phyloP scores from a whole-genome alignment of 495 filamentous ascomycete genomes.

The Aspergillus ellipticus region DNA sequence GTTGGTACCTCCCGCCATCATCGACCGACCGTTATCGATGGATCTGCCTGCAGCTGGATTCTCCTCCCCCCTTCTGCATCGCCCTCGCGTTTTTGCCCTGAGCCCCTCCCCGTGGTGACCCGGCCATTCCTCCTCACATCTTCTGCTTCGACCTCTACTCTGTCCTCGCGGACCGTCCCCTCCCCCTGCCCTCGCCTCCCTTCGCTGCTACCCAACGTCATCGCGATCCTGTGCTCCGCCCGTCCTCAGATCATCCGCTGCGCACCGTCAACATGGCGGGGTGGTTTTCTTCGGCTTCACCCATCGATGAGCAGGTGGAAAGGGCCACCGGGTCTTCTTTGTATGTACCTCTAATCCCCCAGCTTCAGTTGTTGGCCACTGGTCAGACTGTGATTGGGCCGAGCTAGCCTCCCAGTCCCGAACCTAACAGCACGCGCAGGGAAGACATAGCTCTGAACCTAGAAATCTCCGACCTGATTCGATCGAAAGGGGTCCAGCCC shows the following conservation, averaged over 20 bases:
- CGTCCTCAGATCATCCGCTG: constrained; percentile 4
- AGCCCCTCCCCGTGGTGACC: neutral
- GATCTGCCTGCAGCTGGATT: constrained; percentile 18
- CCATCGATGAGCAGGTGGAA: constrained; percentile 95
- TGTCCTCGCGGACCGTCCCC: neutral
- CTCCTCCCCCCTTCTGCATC: neutral
- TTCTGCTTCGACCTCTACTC: neutral
- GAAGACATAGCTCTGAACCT: constrained; percentile 96
- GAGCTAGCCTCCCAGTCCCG: constrained; percentile 3
- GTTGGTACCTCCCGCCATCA: neutral
- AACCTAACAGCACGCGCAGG: constrained; percentile 40
- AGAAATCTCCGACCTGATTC: constrained; percentile 93
- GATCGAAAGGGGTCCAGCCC: constrained; percentile 93
- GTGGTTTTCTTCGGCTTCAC: constrained; percentile 85
- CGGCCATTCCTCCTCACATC: neutral
- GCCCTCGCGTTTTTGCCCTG: neutral
- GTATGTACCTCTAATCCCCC: constrained; percentile 43
- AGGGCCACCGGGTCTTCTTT: constrained; percentile 89
- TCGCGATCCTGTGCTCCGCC: constrained; percentile 9
- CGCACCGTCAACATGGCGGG: constrained; percentile 65
- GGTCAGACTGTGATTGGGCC: neutral
- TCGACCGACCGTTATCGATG: neutral
- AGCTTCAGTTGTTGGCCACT: neutral
- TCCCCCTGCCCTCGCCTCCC: neutral
- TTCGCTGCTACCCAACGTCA: constrained; percentile 24